These are phyloP conservation scores for Zopfochytrium polystomum DNA, from an alignment of 371 early-diverging fungal genomes.

Conservation along the genomic window DNA sequence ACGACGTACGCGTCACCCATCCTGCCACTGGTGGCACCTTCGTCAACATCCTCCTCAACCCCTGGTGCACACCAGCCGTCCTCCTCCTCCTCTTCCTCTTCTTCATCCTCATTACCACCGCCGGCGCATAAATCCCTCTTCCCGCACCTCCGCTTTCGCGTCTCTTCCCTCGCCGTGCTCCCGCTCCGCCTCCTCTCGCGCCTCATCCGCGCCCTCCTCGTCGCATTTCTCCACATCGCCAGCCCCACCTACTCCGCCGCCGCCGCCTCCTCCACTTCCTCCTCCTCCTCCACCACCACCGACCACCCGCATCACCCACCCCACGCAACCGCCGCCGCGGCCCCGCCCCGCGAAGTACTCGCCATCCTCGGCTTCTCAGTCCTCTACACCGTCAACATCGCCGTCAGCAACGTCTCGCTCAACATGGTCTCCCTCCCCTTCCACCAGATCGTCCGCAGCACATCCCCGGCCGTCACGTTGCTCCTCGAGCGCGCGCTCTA, in stretches of 20 bases:
- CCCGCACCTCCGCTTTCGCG: no score
- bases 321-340: background rate
- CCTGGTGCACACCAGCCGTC: background rate
- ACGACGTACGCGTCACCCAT: no score
- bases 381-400: slow-evolving; percentile 87
- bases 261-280: slow-evolving; percentile 30
- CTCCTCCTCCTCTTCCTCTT: no score
- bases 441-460: slow-evolving; percentile 85
- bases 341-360: slow-evolving; percentile 49
- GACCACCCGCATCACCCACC: no score
- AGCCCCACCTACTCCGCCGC: no score
- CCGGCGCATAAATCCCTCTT: no score
- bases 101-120: no score
- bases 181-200: no score
- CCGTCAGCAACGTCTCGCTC: slow-evolving; percentile 80
- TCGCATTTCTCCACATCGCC: no score
- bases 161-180: no score
- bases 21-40: slow-evolving; percentile 43
- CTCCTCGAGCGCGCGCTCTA: slow-evolving; percentile 55
- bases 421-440: slow-evolving; percentile 64
- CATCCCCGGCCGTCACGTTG: slow-evolving; percentile 80
- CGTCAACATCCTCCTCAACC: slow-evolving; percentile 1
- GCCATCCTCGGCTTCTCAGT: slow-evolving; percentile 76
- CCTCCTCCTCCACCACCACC: slow-evolving; percentile 17
- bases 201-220: no score